Conservation (phyloP, 768 basidiomycete species). For the Dendrothele bispora region DNA sequence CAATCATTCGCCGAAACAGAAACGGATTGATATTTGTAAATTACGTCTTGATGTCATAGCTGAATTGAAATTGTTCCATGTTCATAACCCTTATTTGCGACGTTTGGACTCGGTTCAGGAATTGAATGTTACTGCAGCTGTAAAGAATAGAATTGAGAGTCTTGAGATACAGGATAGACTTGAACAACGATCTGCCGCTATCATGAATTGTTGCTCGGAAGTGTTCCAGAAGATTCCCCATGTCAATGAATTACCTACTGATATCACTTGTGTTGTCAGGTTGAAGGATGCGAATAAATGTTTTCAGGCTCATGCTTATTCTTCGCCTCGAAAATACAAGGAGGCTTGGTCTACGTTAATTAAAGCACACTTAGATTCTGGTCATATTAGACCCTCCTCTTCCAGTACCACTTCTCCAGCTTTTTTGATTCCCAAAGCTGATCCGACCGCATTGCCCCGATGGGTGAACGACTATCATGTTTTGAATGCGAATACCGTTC, state of each 20-base stretch:
- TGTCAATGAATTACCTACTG: conserved; percentile 14
- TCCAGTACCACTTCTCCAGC: conserved; percentile 26
- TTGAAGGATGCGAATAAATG: conserved; percentile 19
- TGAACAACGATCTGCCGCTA: not conserved
- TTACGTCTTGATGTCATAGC: not conserved
- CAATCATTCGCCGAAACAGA: too few relatives aligned
- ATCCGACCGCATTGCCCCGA: conserved; percentile 15
- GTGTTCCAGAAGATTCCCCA: conserved; percentile 23
- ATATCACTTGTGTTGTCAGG: conserved; percentile 15
- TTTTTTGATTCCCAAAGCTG: conserved; percentile 31
- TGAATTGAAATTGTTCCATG: not conserved
- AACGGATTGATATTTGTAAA: not conserved
- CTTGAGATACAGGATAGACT: conserved; percentile 1
- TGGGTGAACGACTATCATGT: conserved; percentile 29
- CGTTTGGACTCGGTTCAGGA: not conserved
- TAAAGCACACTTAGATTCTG: conserved; percentile 27
- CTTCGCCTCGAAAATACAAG: conserved; percentile 31
- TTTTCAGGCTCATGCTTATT: conserved; percentile 17
- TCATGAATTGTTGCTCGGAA: conserved; percentile 13
- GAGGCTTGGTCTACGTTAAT: conserved; percentile 28
- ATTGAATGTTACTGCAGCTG: not conserved
- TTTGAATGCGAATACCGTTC: conserved; percentile 22
- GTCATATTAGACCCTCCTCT: conserved; percentile 21
- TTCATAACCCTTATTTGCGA: not conserved
- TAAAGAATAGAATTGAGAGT: not conserved